Evolutionary conservation across 495 filamentous ascomycete species (phyloP).

Genomic region (Neurospora sublineolata): DNA sequence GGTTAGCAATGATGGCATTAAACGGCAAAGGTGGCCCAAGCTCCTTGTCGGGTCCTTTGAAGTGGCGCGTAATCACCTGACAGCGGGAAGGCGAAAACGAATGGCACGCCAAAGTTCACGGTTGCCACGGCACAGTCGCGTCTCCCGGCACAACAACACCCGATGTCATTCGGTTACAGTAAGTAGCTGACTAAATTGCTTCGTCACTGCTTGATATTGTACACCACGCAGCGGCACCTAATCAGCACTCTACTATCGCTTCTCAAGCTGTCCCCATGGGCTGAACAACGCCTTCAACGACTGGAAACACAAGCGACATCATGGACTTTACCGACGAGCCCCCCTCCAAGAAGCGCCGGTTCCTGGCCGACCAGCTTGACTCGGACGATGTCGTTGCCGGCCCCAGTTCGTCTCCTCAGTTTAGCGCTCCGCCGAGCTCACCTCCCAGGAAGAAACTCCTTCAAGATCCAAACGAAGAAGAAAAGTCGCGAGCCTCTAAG

Average conservation of each 20-base stretch:
- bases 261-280: not conserved
- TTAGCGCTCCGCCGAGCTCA: not conserved
- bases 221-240: not conserved
- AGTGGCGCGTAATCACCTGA: slow-evolving; percentile 19
- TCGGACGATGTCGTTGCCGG: slow-evolving; percentile 8
- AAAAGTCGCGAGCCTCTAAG: not conserved
- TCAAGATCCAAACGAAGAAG: not conserved
- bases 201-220: not conserved
- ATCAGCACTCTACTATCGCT: not conserved
- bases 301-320: slow-evolving; percentile 3
- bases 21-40: not conserved
- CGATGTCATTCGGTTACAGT: not conserved
- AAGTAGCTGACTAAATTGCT: not conserved
- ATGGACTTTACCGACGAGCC: slow-evolving; percentile 52
- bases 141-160: slow-evolving; percentile 18
- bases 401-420: not conserved
- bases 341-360: slow-evolving; percentile 70
- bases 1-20: not conserved
- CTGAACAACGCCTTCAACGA: slow-evolving; percentile 1
- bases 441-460: slow-evolving; percentile 2
- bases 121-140: slow-evolving; percentile 12
- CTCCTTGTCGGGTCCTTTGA: not conserved
- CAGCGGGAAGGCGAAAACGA: not conserved
- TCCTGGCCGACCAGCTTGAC: slow-evolving; percentile 52
- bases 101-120: slow-evolving; percentile 21